Evolutionary conservation across 176 grass and related monocot species (phyloP), one percentile per base, ranked within the genome.

Genomic region (Zoysia pacifica): DNA sequence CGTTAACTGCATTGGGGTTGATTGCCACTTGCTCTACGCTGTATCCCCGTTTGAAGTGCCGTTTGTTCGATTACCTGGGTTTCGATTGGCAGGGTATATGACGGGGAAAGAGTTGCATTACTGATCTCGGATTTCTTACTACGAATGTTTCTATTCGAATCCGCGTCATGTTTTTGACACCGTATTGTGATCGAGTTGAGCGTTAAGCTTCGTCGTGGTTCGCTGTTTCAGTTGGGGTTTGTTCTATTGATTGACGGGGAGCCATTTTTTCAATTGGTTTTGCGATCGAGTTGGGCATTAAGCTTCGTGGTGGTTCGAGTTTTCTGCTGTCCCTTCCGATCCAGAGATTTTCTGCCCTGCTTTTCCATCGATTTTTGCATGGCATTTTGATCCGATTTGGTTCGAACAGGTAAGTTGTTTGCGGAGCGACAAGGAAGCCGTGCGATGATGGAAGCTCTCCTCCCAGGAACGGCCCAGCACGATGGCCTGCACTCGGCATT

Each of bases 401-500:
- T 39, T 85, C 28, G 42, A 65, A 84, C 77, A 28, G 54, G 13
- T 28, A 13, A 6, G 70, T 80, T 74, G 81, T 53, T 80, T 72
- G 67, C 73, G 13, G 50, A 71, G 78, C 38, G 81, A n/a, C 48
- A 46, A 11, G 56, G 72, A 38, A 47, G 8, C 10, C 1, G 12
- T 5, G 9, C 72, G 55, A 66, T 28, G 70, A 97, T 97, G 90
- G 87, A 91, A 50, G 83, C 84, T 55, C 75, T 88, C 47, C 50
- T 88, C 75, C 38, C 54, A 8, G 72, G 43, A 6, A 71, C 87
- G n/a, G 61, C 76, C 78, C 83, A 92, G 87, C 87, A 77, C 60
- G 77, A 82, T 54, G 51, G 42, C 69, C 65, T 70, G 61, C 50
- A 60, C 61, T 79, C 81, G 79, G 55, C 62, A 42, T 87, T 94